Percentiles rank a stretch among this genome's conserved stretches.
phyloP scores from a whole-genome alignment of 495 filamentous ascomycete genomes.

The Podospora tetraspora region DNA sequence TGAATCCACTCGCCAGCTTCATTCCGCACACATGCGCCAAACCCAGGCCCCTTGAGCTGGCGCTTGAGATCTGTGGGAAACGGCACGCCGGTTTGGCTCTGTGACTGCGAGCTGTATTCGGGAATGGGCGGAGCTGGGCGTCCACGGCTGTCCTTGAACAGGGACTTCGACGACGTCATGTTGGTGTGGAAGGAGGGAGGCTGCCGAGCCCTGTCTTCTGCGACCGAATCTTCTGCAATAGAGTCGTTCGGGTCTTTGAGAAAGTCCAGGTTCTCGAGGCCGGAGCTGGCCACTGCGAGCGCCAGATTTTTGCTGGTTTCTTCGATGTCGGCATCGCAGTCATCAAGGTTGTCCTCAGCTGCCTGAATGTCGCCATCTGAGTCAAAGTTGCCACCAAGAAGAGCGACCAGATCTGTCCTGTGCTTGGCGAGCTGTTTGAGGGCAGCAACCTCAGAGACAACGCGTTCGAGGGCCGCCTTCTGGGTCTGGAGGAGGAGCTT shows the following conservation, averaged over 20 bases:
- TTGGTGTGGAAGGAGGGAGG: background rate
- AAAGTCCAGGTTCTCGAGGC: conserved; percentile 31
- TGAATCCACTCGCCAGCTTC: background rate
- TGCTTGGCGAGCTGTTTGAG: background rate
- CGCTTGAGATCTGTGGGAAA: background rate
- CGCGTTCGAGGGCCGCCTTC: background rate
- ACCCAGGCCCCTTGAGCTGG: background rate
- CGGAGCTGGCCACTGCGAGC: background rate
- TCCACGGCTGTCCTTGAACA: background rate
- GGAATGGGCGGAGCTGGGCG: conserved; percentile 15
- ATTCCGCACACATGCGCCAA: background rate
- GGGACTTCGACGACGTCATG: background rate
- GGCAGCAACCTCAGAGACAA: background rate
- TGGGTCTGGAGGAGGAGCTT: background rate
- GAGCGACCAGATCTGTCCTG: background rate
- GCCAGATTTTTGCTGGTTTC: background rate
- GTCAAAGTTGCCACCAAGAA: background rate
- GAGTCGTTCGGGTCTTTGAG: conserved; percentile 26
- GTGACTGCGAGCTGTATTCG: conserved; percentile 35
- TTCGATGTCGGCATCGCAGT: background rate
- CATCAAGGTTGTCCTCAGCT: background rate
- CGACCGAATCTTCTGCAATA: conserved; percentile 11
- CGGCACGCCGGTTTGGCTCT: background rate
- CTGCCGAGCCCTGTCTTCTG: background rate
- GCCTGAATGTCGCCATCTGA: background rate